Base-by-base conservation (phyloP, 2,329 filamentous ascomycete species). In the Fragosphaeria purpurea region DNA sequence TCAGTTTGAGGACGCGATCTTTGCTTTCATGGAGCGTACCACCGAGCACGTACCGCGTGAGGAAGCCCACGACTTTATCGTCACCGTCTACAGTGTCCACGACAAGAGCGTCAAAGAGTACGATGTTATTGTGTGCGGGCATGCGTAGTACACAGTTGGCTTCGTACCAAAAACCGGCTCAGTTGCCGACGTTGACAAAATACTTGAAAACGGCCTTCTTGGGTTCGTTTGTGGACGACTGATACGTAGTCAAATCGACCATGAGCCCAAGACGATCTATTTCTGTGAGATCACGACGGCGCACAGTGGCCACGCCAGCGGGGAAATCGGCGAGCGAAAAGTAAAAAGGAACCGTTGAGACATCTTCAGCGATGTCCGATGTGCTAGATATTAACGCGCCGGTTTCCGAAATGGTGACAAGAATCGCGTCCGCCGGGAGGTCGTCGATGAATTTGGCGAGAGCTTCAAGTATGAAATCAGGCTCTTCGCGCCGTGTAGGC, bases 1-100 rank as follows among this genome's bases (percentile, higher is more conserved):
- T 41, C 1, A 70, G 55, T 53, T 60, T 63, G 47, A 70, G 71
- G 7, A 58, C 42, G 7, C 61, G 58, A 4, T 57, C 57, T 33
- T 41, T 53, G 44, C 61, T 66, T n/a, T 63, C 58, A 4, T 59
- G 53, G 9, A 68, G 50, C 1, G 60, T 68, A 13, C 62, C 63
- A n/a, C 66, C 65, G 12, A 63, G 57, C 5, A 68, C 57, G 46
- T 61, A 68, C 10, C 47, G 45, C 40, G 54, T 57, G 13, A 56
- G 60, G 44, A 61, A 61, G 45, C 59, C 58, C 51, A 60, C 54
- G 4, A 50, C 49, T 22, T 45, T 38, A 22, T 44, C 39, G 35
- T 13, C 44, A 10, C 37, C 22, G 30, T 13, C 44, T 9, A 38
- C 44, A 6, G 44, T 12, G 9, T 52, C 42, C 9, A 48, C 30